Base-by-base conservation (phyloP, 495 filamentous ascomycete species). In the Mycothermus thermophilus region DNA sequence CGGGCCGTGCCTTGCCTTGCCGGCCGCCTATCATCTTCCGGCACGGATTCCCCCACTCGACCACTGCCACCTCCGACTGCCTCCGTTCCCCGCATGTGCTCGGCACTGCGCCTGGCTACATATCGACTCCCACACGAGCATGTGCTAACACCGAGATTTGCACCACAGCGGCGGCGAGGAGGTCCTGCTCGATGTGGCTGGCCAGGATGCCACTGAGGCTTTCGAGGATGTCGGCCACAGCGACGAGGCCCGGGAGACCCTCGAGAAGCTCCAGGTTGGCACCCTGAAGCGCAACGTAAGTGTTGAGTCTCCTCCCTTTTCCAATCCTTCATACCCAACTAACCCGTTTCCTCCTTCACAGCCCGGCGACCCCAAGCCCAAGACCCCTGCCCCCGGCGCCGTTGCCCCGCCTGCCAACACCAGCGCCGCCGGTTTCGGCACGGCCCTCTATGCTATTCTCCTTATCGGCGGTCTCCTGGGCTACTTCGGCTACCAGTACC, bases 191-290 rank as follows among this genome's bases (percentile, higher is more conserved):
- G 92, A 99, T 54, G 87, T 96, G 44, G 90, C 69, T 51, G 90
- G 90, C 52, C 85, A 93, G 64, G 90, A 99, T 64, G 81, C 85
- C 48, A 93, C 90, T 49, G 92, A 96, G 63, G 86, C 90, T 37
- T 99, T 99, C 58, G 90, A 99, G 68, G 92, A 99, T 63, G 92
- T 99, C 57, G 92, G 92, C 42, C 92, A 99, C 79, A 90, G 81
- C 58, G 92, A 99, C 59, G 92, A 99, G 69, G 92, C 92, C 40
- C 79, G 92, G 34, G 85, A 95, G 67, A 86, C 94, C 51, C 75
- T 99, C 12, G 72, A 78, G 16, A 75, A 77, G 43, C 65, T 94
- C 42, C 63, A 77, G 21, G 75, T 93, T 42, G 90, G 84, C 35
- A 72, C 45, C 18, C 62, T 99, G 47, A 94, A 94, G 75, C 75